phyloP scores from a whole-genome alignment of 257 asterid genomes.

The Solanum phureja region DNA sequence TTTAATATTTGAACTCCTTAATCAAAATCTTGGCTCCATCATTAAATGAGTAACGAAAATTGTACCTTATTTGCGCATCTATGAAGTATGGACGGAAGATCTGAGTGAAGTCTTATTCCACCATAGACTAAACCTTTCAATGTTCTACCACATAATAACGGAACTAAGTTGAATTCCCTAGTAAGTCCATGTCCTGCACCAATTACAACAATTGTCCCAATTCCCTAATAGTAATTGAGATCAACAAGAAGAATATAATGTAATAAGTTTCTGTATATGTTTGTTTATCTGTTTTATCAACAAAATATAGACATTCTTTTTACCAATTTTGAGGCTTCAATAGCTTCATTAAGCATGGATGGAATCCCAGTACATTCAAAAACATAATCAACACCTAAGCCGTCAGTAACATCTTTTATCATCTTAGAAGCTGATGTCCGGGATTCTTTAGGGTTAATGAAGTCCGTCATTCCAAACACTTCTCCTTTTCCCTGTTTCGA shows the following conservation, averaged over 20 bases:
- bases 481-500: constrained; percentile 37
- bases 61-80: constrained; percentile 54
- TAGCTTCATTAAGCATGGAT: not conserved
- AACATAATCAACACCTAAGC: not conserved
- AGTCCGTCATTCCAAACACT: constrained; percentile 1
- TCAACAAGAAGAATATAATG: not conserved
- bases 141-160: constrained; percentile 51
- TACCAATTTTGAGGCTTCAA: not conserved
- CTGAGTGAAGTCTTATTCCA: constrained; percentile 50
- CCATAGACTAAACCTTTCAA: constrained; percentile 55
- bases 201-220: constrained; percentile 11
- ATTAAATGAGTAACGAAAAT: not conserved
- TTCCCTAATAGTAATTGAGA: constrained; percentile 7
- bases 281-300: not conserved
- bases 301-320: too few relatives aligned
- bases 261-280: not conserved
- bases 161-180: constrained; percentile 24
- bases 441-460: too few relatives aligned
- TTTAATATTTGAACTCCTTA: too few relatives aligned
- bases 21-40: too few relatives aligned
- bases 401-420: not conserved
- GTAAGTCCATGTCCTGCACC: constrained; percentile 11
- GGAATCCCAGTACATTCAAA: not conserved
- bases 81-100: constrained; percentile 41
- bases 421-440: too few relatives aligned